Base-by-base conservation (phyloP, 495 filamentous ascomycete species). In the Jackrogersella multiformis region DNA sequence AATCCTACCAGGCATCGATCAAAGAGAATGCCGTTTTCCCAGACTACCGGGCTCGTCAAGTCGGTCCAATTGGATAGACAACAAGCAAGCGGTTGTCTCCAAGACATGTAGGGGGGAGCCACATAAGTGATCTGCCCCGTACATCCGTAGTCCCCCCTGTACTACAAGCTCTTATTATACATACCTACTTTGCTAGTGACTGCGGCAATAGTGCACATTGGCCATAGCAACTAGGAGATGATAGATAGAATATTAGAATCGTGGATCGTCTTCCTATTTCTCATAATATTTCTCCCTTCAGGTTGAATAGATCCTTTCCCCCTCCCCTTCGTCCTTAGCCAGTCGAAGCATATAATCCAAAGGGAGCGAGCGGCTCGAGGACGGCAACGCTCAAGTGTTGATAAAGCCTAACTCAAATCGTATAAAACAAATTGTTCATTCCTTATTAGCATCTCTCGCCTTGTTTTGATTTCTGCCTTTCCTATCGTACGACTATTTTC, bases 91-190 rank as follows among this genome's bases (percentile, higher is more conserved):
- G 53, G 55, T 67, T 58, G 52, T 56, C 58, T 58, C 63, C 39
- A 66, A 66, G 63, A 66, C 68, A 70, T 67, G n/a, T n/a, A n/a
- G n/a, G n/a, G 63, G 62, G 61, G 63, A 61, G 66, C 71, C 70
- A 71, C 51, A 72, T 69, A 52, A 68, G 56, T 73, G 72, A 73
- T 73, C 71, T 73, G 64, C 68, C 64, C 60, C 57, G 64, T 73
- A 65, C 67, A 57, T 67, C 66, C 61, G 56, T 48, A 59, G 61
- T 57, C 39, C 60, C 61, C 64, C 68, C 57, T 73, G 73, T 74
- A 56, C 68, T 34, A 73, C 73, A 51, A 55, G 56, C 59, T 54
- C 59, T 61, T 55, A 52, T 69, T 58, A 64, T 58, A 66, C 64
- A 74, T 66, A 51, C 64, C 72, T 66, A 51, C 69, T 64, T 52